Evolutionary conservation across 495 filamentous ascomycete genomes (phyloP).

Genomic region (Daldinia childiae): DNA sequence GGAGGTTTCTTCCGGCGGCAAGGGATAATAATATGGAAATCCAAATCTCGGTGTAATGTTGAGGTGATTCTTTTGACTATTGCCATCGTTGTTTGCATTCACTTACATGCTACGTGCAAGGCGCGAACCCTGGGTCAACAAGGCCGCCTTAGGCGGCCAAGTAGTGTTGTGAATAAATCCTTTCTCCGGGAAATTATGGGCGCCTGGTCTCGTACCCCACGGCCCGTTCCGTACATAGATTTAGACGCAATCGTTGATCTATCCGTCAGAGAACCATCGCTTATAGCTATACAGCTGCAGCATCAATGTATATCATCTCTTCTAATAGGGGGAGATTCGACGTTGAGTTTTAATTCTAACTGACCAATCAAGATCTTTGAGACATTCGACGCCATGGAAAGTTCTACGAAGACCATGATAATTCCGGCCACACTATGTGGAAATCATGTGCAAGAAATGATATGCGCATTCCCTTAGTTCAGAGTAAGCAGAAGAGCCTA

Average conservation of each 20-base stretch:
- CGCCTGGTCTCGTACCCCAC: conserved; percentile 34
- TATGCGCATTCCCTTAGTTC: conserved; percentile 46
- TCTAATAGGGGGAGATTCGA: conserved; percentile 18
- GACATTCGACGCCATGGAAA: conserved; percentile 25
- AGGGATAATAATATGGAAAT: conserved; percentile 29
- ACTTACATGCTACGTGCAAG: conserved; percentile 20
- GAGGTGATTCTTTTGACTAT: conserved; percentile 21
- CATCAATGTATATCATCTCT: conserved; percentile 22
- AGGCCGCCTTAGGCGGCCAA: conserved; percentile 34
- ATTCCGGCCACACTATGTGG: conserved; percentile 40
- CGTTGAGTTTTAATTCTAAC: conserved; percentile 28
- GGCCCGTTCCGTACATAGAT: conserved; percentile 40
- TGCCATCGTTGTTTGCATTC: conserved; percentile 26
- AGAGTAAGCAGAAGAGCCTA: conserved; percentile 39
- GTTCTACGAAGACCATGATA: conserved; percentile 32
- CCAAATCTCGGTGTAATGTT: conserved; percentile 12
- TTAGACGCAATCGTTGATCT: conserved; percentile 34
- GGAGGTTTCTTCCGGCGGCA: conserved; percentile 23
- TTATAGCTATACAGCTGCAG: conserved; percentile 28
- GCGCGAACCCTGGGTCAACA: conserved; percentile 38
- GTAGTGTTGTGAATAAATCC: conserved; percentile 34
- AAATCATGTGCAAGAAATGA: conserved; percentile 49
- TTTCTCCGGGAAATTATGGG: conserved; percentile 31
- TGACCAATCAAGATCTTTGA: conserved; percentile 31
- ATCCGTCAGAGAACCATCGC: conserved; percentile 21